Evolutionary conservation across 768 basidiomycete genomes (phyloP).

Genomic region (Pisolithus tinctorius): DNA sequence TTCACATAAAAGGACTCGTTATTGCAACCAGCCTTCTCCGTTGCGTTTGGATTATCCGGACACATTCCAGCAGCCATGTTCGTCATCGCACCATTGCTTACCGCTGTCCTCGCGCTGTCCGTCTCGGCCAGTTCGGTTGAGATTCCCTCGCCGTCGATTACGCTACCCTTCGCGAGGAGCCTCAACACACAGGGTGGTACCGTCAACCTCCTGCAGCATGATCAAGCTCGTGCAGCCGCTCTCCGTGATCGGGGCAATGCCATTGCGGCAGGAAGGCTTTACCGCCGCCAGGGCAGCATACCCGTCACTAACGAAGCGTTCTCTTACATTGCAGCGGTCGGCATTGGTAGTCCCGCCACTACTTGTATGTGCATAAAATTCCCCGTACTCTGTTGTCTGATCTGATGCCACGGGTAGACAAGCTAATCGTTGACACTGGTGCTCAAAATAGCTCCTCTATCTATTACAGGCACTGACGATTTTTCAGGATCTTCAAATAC

Average conservation of each 20-base stretch:
- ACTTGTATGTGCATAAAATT: slow-evolving; percentile 30
- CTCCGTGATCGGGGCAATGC: slow-evolving; percentile 35
- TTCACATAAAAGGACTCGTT: slow-evolving; percentile 15
- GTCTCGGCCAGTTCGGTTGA: slow-evolving; percentile 39
- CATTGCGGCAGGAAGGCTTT: slow-evolving; percentile 15
- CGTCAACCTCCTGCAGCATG: slow-evolving; percentile 42
- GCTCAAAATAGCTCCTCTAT: too few relatives aligned
- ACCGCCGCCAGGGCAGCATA: slow-evolving; percentile 19
- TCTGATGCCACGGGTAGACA: slow-evolving; percentile 22
- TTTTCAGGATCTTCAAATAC: slow-evolving; percentile 50
- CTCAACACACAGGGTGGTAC: slow-evolving; percentile 44
- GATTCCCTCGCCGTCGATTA: slow-evolving; percentile 34
- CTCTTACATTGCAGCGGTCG: slow-evolving; percentile 32
- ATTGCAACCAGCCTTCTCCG: slow-evolving; percentile 4
- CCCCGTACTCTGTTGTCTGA: background rate
- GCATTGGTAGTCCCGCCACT: slow-evolving; percentile 52
- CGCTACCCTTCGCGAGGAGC: slow-evolving; percentile 46
- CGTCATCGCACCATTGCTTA: slow-evolving; percentile 33
- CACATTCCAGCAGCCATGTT: slow-evolving; percentile 29
- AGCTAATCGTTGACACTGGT: slow-evolving; percentile 56
- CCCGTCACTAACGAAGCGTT: slow-evolving; percentile 40
- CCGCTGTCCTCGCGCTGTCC: slow-evolving; percentile 38
- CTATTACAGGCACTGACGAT: background rate
- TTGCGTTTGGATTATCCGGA: slow-evolving; percentile 11
- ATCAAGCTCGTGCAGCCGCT: slow-evolving; percentile 42